Evolutionary conservation across 1,284 basidiomycete genomes (phyloP).

Genomic region (Phlebopus sp.): DNA sequence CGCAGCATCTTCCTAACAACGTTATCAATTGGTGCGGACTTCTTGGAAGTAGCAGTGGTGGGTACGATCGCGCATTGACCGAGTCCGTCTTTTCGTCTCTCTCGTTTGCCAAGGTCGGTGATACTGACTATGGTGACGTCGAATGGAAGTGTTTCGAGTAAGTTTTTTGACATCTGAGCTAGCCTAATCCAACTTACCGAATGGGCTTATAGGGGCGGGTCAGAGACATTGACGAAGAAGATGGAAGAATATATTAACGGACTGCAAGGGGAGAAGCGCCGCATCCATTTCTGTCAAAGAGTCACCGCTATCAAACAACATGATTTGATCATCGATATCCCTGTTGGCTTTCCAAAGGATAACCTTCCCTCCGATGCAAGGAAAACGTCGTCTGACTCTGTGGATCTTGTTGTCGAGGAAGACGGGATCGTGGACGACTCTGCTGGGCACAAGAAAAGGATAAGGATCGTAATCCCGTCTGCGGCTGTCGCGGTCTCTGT

Average conservation of each 20-base stretch:
- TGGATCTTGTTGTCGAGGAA: too few species aligned
- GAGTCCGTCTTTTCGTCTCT: constrained; percentile 18
- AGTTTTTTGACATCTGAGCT: not conserved
- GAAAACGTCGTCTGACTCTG: too few species aligned
- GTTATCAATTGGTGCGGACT: constrained; percentile 24
- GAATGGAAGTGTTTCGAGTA: constrained; percentile 25
- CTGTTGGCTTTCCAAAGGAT: too few species aligned
- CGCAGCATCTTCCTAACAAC: constrained; percentile 10
- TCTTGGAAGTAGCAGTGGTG: constrained; percentile 10
- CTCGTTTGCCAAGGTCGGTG: constrained; percentile 10
- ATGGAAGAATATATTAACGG: constrained; percentile 15
- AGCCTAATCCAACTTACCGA: not conserved
- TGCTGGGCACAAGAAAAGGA: too few species aligned
- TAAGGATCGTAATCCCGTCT: too few species aligned
- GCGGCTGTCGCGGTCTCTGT: constrained; percentile 8
- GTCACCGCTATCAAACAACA: constrained; percentile 17
- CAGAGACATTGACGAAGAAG: constrained; percentile 16
- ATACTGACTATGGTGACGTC: constrained; percentile 8
- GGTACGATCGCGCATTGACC: constrained; percentile 16
- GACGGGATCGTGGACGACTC: too few species aligned
- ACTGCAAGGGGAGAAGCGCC: not conserved
- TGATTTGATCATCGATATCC: too few species aligned
- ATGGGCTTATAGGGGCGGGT: constrained; percentile 21
- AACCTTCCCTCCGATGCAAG: too few species aligned
- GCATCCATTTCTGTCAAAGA: constrained; percentile 6